Percentiles rank a stretch among this genome's conserved stretches.
phyloP scores from a whole-genome alignment of 108 stramenopile species.

The Nitzschia sp. region DNA sequence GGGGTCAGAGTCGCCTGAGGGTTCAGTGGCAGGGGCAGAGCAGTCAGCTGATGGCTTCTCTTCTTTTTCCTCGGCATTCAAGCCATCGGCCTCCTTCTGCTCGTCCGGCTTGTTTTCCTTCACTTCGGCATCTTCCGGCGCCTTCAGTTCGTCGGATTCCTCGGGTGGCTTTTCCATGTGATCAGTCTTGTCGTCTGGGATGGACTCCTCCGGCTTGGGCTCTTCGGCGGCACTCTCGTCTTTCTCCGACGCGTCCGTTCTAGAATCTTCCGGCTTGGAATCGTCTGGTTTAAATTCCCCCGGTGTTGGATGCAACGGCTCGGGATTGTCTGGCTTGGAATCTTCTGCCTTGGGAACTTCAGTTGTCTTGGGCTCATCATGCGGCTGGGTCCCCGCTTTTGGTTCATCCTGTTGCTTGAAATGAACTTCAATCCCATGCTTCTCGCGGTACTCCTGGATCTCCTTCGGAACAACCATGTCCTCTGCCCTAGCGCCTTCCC shows the following conservation, averaged over 20 bases:
- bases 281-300: too few species aligned
- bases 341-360: background rate
- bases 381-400: background rate
- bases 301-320: too few species aligned
- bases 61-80: slow-evolving; percentile 20
- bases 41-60: slow-evolving; percentile 9
- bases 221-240: background rate
- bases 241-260: too few species aligned
- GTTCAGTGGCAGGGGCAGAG: background rate
- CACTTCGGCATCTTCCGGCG: slow-evolving; percentile 15
- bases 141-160: slow-evolving; percentile 4
- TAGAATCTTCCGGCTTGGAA: too few species aligned
- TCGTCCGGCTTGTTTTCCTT: slow-evolving; percentile 1
- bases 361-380: background rate
- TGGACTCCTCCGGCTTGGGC: background rate
- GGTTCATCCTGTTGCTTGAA: slow-evolving; percentile 13
- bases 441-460: slow-evolving; percentile 70
- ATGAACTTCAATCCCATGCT: slow-evolving; percentile 43
- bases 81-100: background rate
- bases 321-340: too few species aligned
- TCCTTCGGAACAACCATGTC: slow-evolving; percentile 80
- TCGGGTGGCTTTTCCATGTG: background rate
- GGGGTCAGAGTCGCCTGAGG: slow-evolving; percentile 12
- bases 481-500: slow-evolving; percentile 76
- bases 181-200: background rate